Conservation (phyloP, 371 early-diverging fungal species). For the Apophysomyces ossiformis region DNA sequence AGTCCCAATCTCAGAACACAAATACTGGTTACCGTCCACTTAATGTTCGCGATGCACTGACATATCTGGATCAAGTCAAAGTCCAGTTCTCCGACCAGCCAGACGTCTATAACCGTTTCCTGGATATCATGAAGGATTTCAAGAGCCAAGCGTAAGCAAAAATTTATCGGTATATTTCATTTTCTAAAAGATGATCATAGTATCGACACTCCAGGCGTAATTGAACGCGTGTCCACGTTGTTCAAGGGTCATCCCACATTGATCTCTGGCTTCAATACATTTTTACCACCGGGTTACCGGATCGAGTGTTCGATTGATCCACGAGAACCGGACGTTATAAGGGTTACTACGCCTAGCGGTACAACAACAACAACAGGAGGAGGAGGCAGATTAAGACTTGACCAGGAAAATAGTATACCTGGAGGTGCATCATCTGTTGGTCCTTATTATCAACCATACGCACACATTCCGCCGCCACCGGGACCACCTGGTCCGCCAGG, state of each 20-base stretch:
- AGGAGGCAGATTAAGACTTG: slow-evolving; percentile 62
- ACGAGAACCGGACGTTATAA: slow-evolving; percentile 67
- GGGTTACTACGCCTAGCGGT: slow-evolving; percentile 86
- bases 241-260: slow-evolving; percentile 92
- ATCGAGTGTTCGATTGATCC: slow-evolving; percentile 86
- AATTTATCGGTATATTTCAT: background rate
- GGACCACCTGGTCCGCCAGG: slow-evolving; percentile 31
- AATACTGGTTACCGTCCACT: slow-evolving; percentile 38
- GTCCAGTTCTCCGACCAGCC: slow-evolving; percentile 89
- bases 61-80: slow-evolving; percentile 97
- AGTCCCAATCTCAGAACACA: background rate
- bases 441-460: slow-evolving; percentile 8
- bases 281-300: slow-evolving; percentile 94
- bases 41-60: slow-evolving; percentile 88
- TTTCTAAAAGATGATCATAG: slow-evolving; percentile 30
- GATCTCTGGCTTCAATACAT: slow-evolving; percentile 97
- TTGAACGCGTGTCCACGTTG: slow-evolving; percentile 91
- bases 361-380: slow-evolving; percentile 62
- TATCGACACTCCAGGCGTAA: slow-evolving; percentile 98
- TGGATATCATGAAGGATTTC: slow-evolving; percentile 99
- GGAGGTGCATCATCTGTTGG: background rate
- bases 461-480: slow-evolving; percentile 25
- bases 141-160: slow-evolving; percentile 85
- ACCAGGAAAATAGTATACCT: slow-evolving; percentile 12
- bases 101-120: slow-evolving; percentile 94